Evolutionary conservation across 352 stramenopile species (phyloP), one percentile per base, ranked within the genome.

Genomic region (Globisporangium nodosum): DNA sequence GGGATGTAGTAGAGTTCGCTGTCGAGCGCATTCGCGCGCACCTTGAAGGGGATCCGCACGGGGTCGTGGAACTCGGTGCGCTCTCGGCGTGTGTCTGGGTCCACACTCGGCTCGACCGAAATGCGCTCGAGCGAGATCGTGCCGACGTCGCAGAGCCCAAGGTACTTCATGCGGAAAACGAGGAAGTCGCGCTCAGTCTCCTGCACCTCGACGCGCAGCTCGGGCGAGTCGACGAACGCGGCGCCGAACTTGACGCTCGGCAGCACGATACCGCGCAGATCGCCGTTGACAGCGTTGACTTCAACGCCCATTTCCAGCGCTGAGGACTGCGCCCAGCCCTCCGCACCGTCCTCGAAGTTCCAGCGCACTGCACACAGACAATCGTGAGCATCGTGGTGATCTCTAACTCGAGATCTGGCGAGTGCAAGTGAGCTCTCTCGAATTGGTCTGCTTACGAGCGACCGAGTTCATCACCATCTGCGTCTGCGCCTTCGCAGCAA

Each of bases 291-390:
- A 2, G 69, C 74, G 61, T 88, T 67, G 1, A 90, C 61, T 21
- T 88, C 76, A 11, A 90, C 50, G 1, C 76, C 72, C 80, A 86
- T 90, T 55, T 90, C 81, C 54, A 88, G 69, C 11, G 72, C 43
- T 9, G 72, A 78, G 7, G 78, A 86, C 59, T 85, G 78, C 0
- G 53, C 77, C 80, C 80, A 90, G 3, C 76, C 77, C 35, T 81
- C 76, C 49, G 66, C 65, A 37, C 78, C 78, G 49, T 85, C 76
- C 45, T 78, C 64, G 59, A 88, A 90, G 55, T 75, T 66, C 81
- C 81, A 87, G 50, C 66, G 65, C 46, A 85, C 78, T 90, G 33
- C 5, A 46, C 24, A 27, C 24, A 27, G 24, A 27, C 24, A 27
- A 27, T 27, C 24, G 24, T 27, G 24, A 27, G 24, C 24, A 27